A percentile compares a stretch with the other conserved stretches of the same genome.
Conservation (phyloP, 805 yeast species). For the Deakozyma indianensis region DNA sequence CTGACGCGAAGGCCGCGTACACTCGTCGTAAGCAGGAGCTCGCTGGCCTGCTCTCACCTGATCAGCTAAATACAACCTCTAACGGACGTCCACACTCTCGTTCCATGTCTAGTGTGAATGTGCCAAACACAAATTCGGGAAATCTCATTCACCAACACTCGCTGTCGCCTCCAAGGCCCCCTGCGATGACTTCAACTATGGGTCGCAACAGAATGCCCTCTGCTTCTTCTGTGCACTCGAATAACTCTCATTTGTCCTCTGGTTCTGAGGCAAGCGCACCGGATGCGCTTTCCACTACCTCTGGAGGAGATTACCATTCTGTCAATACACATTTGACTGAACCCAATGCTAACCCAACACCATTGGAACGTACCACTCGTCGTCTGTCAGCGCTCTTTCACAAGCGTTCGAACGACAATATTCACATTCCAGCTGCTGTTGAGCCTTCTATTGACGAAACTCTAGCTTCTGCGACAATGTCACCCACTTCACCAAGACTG, state of each 20-base stretch:
- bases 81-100: neutral
- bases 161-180: neutral
- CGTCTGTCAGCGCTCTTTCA: conserved; percentile 1
- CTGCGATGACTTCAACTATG: neutral
- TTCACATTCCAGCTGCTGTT: neutral
- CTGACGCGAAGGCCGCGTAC: conserved; percentile 19
- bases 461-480: neutral
- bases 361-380: neutral
- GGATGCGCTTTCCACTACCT: neutral
- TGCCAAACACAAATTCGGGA: neutral
- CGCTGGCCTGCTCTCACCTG: neutral
- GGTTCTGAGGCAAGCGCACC: neutral
- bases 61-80: neutral
- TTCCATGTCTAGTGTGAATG: neutral
- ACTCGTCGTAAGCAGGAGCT: conserved; percentile 3
- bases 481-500: neutral
- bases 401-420: neutral
- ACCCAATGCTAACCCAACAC: neutral
- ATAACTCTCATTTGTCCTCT: neutral
- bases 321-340: neutral
- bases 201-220: neutral
- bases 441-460: neutral
- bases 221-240: neutral
- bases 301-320: neutral
- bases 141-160: neutral